These are phyloP conservation scores for Cenchrus americanus DNA, from an alignment of 176 grass and related monocot genomes.

Conservation along the genomic window DNA sequence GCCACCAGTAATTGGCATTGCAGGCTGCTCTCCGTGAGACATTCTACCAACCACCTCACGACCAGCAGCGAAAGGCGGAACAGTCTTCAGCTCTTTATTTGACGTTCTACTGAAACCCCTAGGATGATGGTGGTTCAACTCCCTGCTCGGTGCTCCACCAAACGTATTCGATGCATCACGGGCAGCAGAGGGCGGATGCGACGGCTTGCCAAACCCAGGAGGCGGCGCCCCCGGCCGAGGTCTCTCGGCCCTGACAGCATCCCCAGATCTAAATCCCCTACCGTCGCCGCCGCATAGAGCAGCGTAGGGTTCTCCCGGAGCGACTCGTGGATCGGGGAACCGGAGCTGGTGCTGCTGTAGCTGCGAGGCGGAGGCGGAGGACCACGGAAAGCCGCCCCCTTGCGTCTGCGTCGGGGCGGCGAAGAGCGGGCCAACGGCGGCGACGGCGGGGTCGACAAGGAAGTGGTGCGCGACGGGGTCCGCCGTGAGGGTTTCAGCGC, in stretches of 20 bases:
- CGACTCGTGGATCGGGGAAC: conserved; percentile 40
- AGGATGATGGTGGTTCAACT: conserved; percentile 22
- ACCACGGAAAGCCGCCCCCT: conserved; percentile 37
- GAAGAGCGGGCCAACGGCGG: conserved; percentile 49
- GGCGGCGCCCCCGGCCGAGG: conserved; percentile 45
- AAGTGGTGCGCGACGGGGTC: conserved; percentile 23
- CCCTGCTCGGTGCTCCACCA: conserved; percentile 25
- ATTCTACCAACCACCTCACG: conserved; percentile 4
- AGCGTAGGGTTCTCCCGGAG: conserved; percentile 25
- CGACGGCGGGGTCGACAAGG: conserved; percentile 56
- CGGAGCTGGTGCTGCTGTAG: conserved; percentile 31
- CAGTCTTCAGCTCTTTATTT: conserved; percentile 22
- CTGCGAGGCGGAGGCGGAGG: conserved; percentile 33
- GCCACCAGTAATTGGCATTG: conserved; percentile 1
- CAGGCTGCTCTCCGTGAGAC: not conserved
- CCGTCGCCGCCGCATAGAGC: conserved; percentile 11
- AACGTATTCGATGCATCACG: conserved; percentile 14
- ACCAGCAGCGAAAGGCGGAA: not conserved
- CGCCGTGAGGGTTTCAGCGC: conserved; percentile 1
- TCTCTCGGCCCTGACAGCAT: conserved; percentile 32
- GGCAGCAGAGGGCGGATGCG: not conserved
- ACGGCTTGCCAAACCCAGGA: conserved; percentile 46
- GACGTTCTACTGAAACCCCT: conserved; percentile 20
- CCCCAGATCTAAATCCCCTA: conserved; percentile 27
- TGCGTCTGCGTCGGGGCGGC: conserved; percentile 18